phyloP scores from a whole-genome alignment of 371 early-diverging fungal genomes.

The Actinomortierella ambigua region DNA sequence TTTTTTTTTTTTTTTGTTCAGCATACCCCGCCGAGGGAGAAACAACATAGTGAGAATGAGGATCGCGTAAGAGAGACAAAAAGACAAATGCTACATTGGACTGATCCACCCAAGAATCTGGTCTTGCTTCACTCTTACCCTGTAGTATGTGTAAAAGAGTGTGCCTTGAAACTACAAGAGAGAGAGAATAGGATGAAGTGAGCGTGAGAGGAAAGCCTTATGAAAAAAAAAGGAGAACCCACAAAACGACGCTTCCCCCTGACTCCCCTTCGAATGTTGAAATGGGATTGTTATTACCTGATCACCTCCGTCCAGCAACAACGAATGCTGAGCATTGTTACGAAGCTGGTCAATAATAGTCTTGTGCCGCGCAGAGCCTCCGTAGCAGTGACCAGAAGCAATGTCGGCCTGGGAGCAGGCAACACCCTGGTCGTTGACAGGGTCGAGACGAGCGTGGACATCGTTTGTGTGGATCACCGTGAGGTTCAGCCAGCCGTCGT shows the following conservation, averaged over 20 bases:
- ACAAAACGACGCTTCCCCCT: neutral
- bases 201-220: conserved; percentile 3
- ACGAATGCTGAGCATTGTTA: conserved; percentile 41
- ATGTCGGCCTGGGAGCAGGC: conserved; percentile 54
- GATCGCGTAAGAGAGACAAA: neutral
- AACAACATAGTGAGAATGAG: neutral
- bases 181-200: neutral
- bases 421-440: conserved; percentile 58
- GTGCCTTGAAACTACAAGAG: conserved; percentile 52
- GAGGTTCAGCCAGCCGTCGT: conserved; percentile 35
- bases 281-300: conserved; percentile 66
- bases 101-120: too few species aligned
- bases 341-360: conserved; percentile 58
- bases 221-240: conserved; percentile 7
- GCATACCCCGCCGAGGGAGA: neutral
- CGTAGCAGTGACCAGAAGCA: conserved; percentile 53
- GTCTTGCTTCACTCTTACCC: conserved; percentile 34
- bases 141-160: conserved; percentile 60
- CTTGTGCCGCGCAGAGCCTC: conserved; percentile 65
- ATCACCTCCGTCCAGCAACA: conserved; percentile 76
- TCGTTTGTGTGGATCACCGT: conserved; percentile 74
- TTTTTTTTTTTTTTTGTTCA: too few species aligned
- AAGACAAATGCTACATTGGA: neutral
- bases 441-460: conserved; percentile 61
- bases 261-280: too few species aligned